Percentiles rank a stretch among this genome's conserved stretches.
These are phyloP conservation scores for Schizothecium vesticola DNA, from an alignment of 495 filamentous ascomycete genomes.

Conservation along the genomic window DNA sequence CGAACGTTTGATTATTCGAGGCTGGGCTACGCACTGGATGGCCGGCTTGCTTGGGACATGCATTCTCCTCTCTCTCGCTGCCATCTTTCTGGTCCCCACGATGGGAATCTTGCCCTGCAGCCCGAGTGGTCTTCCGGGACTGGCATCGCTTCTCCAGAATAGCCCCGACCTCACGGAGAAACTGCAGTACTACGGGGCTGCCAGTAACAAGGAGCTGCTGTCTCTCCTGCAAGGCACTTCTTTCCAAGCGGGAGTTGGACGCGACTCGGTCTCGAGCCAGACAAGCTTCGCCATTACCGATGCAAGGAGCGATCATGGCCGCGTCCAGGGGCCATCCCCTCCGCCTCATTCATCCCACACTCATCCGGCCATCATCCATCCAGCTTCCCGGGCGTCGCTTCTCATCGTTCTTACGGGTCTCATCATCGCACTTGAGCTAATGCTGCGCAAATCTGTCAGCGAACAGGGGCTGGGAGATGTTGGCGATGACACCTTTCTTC, in stretches of 20 bases:
- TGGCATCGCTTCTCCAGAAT: conserved; percentile 3
- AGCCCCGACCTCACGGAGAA: conserved; percentile 1
- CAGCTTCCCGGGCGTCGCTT: not conserved
- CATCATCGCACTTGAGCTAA: conserved; percentile 6
- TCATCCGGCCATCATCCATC: conserved; percentile 4
- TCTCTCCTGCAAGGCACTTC: not conserved
- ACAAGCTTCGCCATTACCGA: not conserved
- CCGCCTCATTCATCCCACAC: not conserved
- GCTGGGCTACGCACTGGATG: conserved; percentile 14
- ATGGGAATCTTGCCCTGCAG: conserved; percentile 5
- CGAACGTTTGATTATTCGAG: conserved; percentile 5
- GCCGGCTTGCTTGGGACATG: conserved; percentile 1
- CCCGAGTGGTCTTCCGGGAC: not conserved
- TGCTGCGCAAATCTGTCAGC: conserved; percentile 7
- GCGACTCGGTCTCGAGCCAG: not conserved
- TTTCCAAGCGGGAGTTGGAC: not conserved
- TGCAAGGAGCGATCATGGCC: not conserved
- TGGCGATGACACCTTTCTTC: conserved; percentile 5
- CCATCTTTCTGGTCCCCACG: not conserved
- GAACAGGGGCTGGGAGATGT: conserved; percentile 13
- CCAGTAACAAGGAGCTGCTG: not conserved
- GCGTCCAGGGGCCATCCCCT: not conserved
- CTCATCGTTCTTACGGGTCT: conserved; percentile 1
- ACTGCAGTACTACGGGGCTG: not conserved
- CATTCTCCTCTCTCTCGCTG: not conserved